A percentile compares a stretch with the other conserved stretches of the same genome.
phyloP scores from a whole-genome alignment of 1,139 yeast genomes.

The Suhomyces coccinellae region DNA sequence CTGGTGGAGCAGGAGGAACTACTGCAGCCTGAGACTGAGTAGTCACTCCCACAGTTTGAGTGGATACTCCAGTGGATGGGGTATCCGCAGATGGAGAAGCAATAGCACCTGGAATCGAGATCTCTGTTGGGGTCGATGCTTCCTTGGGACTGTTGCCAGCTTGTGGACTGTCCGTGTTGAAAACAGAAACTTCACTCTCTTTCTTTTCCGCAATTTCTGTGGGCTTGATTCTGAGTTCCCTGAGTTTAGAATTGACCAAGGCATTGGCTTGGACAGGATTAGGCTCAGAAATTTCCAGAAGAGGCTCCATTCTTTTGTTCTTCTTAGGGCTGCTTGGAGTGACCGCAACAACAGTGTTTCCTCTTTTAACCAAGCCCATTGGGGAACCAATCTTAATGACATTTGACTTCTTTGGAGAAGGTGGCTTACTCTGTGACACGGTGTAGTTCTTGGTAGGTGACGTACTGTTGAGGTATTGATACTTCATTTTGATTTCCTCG shows the following conservation, averaged over 20 bases:
- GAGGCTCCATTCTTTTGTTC: background rate
- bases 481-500: constrained; percentile 17
- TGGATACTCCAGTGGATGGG: constrained; percentile 22
- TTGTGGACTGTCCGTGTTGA: background rate
- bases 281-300: background rate
- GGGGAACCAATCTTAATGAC: constrained; percentile 48
- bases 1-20: background rate
- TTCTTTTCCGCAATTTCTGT: background rate
- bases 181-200: background rate
- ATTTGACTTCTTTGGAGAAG: constrained; percentile 17
- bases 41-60: constrained; percentile 28
- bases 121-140: constrained; percentile 8
- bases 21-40: constrained; percentile 6
- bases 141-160: background rate
- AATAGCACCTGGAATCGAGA: background rate
- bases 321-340: constrained; percentile 10
- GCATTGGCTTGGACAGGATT: background rate
- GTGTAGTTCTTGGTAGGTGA: constrained; percentile 11
- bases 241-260: constrained; percentile 9
- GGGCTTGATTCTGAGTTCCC: constrained; percentile 8
- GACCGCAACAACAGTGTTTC: constrained; percentile 22
- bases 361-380: constrained; percentile 33
- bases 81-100: background rate
- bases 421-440: constrained; percentile 7
- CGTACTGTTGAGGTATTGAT: constrained; percentile 13